Evolutionary conservation across 1,139 yeast genomes (phyloP).

Genomic region (Debaryomyces sp.): DNA sequence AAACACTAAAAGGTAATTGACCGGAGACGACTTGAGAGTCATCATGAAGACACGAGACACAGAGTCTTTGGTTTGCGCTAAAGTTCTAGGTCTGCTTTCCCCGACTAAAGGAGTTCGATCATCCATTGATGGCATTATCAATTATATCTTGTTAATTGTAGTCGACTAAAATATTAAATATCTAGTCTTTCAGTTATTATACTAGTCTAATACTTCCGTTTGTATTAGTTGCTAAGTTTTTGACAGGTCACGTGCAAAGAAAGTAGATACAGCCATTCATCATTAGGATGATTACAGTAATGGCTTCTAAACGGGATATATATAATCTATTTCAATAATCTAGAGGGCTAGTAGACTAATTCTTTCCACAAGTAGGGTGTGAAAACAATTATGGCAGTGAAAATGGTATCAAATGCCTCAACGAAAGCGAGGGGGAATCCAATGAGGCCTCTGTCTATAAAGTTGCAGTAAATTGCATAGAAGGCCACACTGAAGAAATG

Average conservation of each 20-base stretch:
- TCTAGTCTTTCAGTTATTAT: not conserved
- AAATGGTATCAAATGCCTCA: slow-evolving; percentile 69
- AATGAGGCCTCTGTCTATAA: slow-evolving; percentile 60
- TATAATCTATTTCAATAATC: not conserved
- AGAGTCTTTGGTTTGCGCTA: slow-evolving; percentile 4
- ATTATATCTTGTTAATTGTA: not conserved
- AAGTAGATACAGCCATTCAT: not conserved
- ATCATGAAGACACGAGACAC: slow-evolving; percentile 16
- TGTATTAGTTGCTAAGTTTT: not conserved
- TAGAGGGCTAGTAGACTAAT: slow-evolving; percentile 22
- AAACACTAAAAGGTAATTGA: slow-evolving; percentile 74
- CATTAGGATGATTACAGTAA: not conserved
- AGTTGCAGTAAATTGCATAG: slow-evolving; percentile 74
- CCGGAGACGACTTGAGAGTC: slow-evolving; percentile 66
- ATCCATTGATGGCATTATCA: slow-evolving; percentile 10
- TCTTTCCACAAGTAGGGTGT: slow-evolving; percentile 71
- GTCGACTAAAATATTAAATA: not conserved
- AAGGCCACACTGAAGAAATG: slow-evolving; percentile 92
- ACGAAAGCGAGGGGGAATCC: slow-evolving; percentile 75
- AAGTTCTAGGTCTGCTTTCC: slow-evolving; percentile 1
- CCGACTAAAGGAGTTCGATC: slow-evolving; percentile 13
- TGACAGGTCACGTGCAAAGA: not conserved
- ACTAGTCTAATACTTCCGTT: not conserved
- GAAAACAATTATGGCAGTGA: slow-evolving; percentile 78
- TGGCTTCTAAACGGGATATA: not conserved